Conservation (phyloP, 2,329 filamentous ascomycete species). For the Lecanicillium sp. region DNA sequence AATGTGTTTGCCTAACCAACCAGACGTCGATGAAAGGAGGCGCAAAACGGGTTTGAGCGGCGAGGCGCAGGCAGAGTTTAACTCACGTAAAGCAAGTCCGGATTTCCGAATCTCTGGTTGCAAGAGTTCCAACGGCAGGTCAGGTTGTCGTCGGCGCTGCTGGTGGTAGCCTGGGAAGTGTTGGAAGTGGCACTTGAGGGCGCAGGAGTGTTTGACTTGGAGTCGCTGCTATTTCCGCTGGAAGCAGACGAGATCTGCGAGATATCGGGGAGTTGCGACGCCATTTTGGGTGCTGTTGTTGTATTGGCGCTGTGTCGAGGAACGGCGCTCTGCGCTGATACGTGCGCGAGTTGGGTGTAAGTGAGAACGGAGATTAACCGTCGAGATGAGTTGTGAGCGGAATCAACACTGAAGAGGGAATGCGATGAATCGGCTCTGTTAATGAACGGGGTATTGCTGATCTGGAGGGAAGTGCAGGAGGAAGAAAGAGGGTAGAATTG, state of each 20-base stretch:
- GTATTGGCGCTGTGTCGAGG: too few relatives aligned
- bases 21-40: not conserved
- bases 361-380: too few relatives aligned
- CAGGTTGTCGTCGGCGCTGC: constrained; percentile 42
- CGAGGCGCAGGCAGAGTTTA: not conserved
- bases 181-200: constrained; percentile 40
- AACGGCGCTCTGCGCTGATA: too few relatives aligned
- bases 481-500: too few relatives aligned
- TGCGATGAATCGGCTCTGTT: too few relatives aligned
- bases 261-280: constrained; percentile 10
- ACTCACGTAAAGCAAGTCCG: constrained; percentile 54
- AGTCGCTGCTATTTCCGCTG: constrained; percentile 34
- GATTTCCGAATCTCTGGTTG: constrained; percentile 47
- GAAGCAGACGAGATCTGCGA: constrained; percentile 20
- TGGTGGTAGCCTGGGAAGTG: constrained; percentile 34
- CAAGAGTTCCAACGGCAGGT: constrained; percentile 54
- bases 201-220: constrained; percentile 45
- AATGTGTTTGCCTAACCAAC: not conserved
- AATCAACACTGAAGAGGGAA: too few relatives aligned
- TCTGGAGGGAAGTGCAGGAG: too few relatives aligned
- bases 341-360: too few relatives aligned
- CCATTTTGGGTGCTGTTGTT: not conserved
- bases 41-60: not conserved
- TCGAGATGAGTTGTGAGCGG: too few relatives aligned
- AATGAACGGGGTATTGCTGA: too few relatives aligned